phyloP scores from a whole-genome alignment of 805 yeast genomes.

The Candida parachauliodes region DNA sequence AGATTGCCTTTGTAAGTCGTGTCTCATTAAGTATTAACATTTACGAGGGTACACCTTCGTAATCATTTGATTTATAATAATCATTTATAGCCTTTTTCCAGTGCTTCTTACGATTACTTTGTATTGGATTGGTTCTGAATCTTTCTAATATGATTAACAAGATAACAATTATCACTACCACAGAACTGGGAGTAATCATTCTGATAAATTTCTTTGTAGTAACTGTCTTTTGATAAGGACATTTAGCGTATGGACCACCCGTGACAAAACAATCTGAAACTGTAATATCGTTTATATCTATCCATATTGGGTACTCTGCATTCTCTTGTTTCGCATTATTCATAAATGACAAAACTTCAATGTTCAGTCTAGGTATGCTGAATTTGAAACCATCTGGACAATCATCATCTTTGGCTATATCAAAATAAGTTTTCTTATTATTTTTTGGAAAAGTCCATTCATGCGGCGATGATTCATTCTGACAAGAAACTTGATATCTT shows the following conservation, averaged over 20 bases:
- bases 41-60: conserved; percentile 85
- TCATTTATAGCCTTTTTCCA: conserved; percentile 58
- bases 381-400: conserved; percentile 34
- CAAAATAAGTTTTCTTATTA: conserved; percentile 39
- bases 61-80: conserved; percentile 57
- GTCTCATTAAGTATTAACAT: not conserved
- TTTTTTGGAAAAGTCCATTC: conserved; percentile 41
- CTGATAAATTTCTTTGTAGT: conserved; percentile 54
- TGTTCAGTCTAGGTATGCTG: conserved; percentile 33
- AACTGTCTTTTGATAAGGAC: conserved; percentile 69
- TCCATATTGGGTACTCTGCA: conserved; percentile 54
- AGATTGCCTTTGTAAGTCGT: not conserved
- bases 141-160: conserved; percentile 48
- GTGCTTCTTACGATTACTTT: conserved; percentile 59
- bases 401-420: conserved; percentile 23
- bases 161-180: conserved; percentile 52
- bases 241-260: conserved; percentile 73
- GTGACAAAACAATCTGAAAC: conserved; percentile 77
- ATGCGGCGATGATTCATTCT: conserved; percentile 32
- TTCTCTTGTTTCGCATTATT: conserved; percentile 24
- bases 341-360: conserved; percentile 29
- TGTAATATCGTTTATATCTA: conserved; percentile 75
- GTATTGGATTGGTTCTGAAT: conserved; percentile 62
- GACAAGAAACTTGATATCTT: conserved; percentile 54
- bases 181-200: conserved; percentile 65